These are phyloP conservation scores for Coniferiporia sulphurascens DNA, from an alignment of 1,284 basidiomycete genomes.

Conservation along the genomic window DNA sequence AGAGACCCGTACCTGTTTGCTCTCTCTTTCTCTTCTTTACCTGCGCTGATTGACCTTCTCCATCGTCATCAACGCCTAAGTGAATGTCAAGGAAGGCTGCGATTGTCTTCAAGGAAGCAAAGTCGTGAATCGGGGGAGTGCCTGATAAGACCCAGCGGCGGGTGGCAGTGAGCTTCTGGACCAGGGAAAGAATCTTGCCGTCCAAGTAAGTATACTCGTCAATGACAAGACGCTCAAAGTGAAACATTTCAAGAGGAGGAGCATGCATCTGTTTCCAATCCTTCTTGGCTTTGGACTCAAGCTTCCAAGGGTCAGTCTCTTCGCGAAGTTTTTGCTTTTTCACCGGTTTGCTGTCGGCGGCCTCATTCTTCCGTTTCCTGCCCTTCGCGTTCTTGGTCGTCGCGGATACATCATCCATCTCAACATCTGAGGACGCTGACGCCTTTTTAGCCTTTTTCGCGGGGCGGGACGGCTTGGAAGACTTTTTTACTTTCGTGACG, in stretches of 20 bases:
- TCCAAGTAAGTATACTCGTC: slow-evolving; percentile 95
- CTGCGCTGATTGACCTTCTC: slow-evolving; percentile 70
- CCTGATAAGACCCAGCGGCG: slow-evolving; percentile 95
- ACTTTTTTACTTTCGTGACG: slow-evolving; percentile 26
- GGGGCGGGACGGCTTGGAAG: slow-evolving; percentile 32
- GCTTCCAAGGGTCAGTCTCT: slow-evolving; percentile 77
- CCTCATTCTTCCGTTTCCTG: slow-evolving; percentile 48
- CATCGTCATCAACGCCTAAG: slow-evolving; percentile 86
- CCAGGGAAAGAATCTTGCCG: slow-evolving; percentile 72
- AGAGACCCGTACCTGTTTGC: slow-evolving; percentile 58
- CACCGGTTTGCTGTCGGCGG: slow-evolving; percentile 42
- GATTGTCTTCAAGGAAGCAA: slow-evolving; percentile 87
- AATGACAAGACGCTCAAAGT: slow-evolving; percentile 83
- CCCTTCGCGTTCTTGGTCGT: slow-evolving; percentile 27
- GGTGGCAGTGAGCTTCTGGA: slow-evolving; percentile 74
- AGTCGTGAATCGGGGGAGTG: slow-evolving; percentile 90
- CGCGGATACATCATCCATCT: slow-evolving; percentile 31
- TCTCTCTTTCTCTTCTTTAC: slow-evolving; percentile 80
- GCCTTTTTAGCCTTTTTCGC: slow-evolving; percentile 34
- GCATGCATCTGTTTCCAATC: slow-evolving; percentile 79
- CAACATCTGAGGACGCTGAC: slow-evolving; percentile 13
- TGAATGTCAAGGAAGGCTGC: slow-evolving; percentile 83
- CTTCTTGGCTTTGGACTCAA: slow-evolving; percentile 51
- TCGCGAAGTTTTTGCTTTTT: slow-evolving; percentile 63
- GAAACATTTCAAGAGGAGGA: slow-evolving; percentile 89